phyloP scores from a whole-genome alignment of 2,329 filamentous ascomycete species.

The Aspergillus sp. region DNA sequence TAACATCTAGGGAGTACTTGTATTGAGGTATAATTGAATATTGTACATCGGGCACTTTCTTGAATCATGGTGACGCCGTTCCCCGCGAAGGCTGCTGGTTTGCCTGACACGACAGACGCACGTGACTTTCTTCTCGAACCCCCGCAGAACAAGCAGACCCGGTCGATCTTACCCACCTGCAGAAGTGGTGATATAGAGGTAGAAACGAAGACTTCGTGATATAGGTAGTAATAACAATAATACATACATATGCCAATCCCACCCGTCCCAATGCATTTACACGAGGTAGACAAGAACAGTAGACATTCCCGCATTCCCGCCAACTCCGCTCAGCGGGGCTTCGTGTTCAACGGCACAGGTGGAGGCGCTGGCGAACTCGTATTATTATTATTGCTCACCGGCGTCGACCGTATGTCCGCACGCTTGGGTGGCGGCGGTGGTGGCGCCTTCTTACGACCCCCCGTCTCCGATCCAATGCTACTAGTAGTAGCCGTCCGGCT shows the following conservation, averaged over 20 bases:
- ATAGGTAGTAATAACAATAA: neutral
- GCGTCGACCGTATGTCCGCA: slow-evolving; percentile 43
- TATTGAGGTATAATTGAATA: too few relatives aligned
- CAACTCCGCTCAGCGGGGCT: slow-evolving; percentile 48
- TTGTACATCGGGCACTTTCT: too few relatives aligned
- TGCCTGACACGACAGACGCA: too few relatives aligned
- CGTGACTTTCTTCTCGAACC: too few relatives aligned
- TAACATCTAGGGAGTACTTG: too few relatives aligned
- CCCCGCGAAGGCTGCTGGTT: too few relatives aligned
- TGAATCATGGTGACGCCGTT: too few relatives aligned
- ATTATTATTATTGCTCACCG: slow-evolving; percentile 11
- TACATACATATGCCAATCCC: neutral
- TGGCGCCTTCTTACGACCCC: slow-evolving; percentile 49
- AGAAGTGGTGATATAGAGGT: too few relatives aligned
- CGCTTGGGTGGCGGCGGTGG: slow-evolving; percentile 60
- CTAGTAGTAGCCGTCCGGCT: slow-evolving; percentile 24
- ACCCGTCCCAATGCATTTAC: neutral
- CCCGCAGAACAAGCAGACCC: too few relatives aligned
- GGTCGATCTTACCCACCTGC: too few relatives aligned
- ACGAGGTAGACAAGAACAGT: neutral
- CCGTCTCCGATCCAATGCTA: slow-evolving; percentile 29
- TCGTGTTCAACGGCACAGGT: slow-evolving; percentile 57
- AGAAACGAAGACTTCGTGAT: neutral
- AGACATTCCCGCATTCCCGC: too few relatives aligned
- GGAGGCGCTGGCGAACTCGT: slow-evolving; percentile 43